Evolutionary conservation across 495 filamentous ascomycete species (phyloP), one percentile per base, ranked within the genome.

Genomic region (Bacidia rubella): DNA sequence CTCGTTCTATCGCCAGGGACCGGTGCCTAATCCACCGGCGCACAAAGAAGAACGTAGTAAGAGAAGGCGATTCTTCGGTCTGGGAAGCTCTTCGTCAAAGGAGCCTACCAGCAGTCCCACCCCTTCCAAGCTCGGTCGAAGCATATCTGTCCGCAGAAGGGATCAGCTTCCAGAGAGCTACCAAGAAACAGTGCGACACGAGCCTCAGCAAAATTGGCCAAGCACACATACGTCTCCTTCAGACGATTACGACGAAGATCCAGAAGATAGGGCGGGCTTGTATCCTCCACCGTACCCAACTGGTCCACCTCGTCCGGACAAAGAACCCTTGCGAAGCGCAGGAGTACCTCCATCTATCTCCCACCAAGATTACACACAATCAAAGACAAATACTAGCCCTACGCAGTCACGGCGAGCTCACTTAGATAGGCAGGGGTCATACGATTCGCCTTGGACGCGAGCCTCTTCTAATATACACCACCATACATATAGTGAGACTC

Each of bases 141-240:
- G 52, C 20, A 57, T 57, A 56, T 62, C 60, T 1, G 55, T 62
- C 32, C 52, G 60, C 27, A 57, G 49, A 23, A 57, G 59, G 44
- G 45, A 53, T 24, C 39, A 52, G 25, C 24, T 40, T 23, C 51
- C 54, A 22, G 47, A 57, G 22, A 43, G 41, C 3, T 41, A 54
- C 39, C 25, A 32, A 2, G 43, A 53, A 41, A 11, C 40, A 10
- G 47, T 25, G 24, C 15, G 52, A 19, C 52, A 49, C 12, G 49
- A 44, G n/a, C 39, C 32, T 5, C 60, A 57, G 49, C 38, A 59
- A 40, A 49, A 52, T 29, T 53, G 54, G 57, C 51, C 50, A 10
- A 46, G 40, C 25, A 43, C 38, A 25, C 20, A 55, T 51, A 19
- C 47, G n/a, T 38, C 44, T 22, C 46, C 55, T 11, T 38, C 40